These are phyloP conservation scores for Wickerhamiella domercqiae DNA, from an alignment of 805 yeast genomes.

Conservation along the genomic window DNA sequence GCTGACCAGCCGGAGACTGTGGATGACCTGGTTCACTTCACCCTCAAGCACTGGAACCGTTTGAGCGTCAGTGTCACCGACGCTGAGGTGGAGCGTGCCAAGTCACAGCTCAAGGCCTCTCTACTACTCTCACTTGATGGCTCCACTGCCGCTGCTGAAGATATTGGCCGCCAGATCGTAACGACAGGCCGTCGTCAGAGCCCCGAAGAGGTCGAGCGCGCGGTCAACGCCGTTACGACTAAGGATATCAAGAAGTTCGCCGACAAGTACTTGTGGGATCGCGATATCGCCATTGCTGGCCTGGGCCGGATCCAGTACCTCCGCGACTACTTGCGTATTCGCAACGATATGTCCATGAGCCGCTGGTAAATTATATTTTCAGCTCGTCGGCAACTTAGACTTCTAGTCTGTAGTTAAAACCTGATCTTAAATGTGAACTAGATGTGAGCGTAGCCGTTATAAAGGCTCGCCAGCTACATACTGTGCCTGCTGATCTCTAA, in stretches of 20 bases:
- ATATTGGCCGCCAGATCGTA: slow-evolving; percentile 91
- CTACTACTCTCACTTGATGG: slow-evolving; percentile 81
- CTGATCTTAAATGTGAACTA: no score
- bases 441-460: no score
- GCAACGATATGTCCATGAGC: slow-evolving; percentile 31
- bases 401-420: no score
- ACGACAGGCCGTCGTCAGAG: slow-evolving; percentile 73
- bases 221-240: slow-evolving; percentile 63
- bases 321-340: slow-evolving; percentile 51
- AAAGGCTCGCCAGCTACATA: no score
- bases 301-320: slow-evolving; percentile 64
- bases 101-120: slow-evolving; percentile 88
- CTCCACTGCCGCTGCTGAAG: slow-evolving; percentile 91
- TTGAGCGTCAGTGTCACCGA: slow-evolving; percentile 66
- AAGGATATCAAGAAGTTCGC: slow-evolving; percentile 83
- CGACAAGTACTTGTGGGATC: slow-evolving; percentile 56
- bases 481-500: no score
- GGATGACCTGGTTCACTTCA: slow-evolving; percentile 54
- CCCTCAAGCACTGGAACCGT: slow-evolving; percentile 78
- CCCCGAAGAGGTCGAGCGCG: slow-evolving; percentile 58
- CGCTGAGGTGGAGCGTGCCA: slow-evolving; percentile 85
- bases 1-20: slow-evolving; percentile 60
- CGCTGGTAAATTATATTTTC: no score
- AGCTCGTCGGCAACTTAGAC: no score
- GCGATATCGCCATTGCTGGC: slow-evolving; percentile 83